Base-by-base conservation (phyloP, 2,329 filamentous ascomycete genomes). In the Alternaria infectoria region DNA sequence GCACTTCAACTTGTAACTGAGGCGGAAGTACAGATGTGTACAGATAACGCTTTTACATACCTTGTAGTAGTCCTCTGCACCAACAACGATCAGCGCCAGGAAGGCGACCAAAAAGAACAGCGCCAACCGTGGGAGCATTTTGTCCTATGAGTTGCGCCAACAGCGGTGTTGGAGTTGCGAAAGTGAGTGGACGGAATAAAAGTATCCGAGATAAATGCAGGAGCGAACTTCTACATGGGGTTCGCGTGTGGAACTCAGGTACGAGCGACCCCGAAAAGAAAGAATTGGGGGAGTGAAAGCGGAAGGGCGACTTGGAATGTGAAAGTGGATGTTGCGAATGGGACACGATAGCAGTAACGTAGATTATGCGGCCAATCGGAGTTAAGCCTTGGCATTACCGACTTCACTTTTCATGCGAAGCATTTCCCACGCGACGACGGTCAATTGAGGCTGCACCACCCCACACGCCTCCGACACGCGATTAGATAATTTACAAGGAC, bases 21-120 rank as follows among this genome's bases (percentile, higher is more conserved):
- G 32, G 69, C 57, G 32, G 47, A 44, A 54, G 43, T 13, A 3
- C 8, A 23, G 11, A 15, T n/a, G 26, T 19, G 21, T 5, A n/a
- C 11, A 49, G 17, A 58, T 10, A 5, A 15, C 43, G 23, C 36
- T 52, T 64, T 46, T 10, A 56, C 77, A 57, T 79, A 91, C 91
- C 81, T 93, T 93, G 81, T 96, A 96, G 77, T 90, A 95, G 79
- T 96, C 92, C 75, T 94, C 83, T 43, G 84, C 84, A 32, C 80
- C 81, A 56, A 83, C 71, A 25, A 79, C 82, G 17, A 85, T 71
- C 19, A 83, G 76, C 36, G 83, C 71, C 54, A 86, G 68, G 64
- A 77, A 80, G 47, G 82, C 74, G 54, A 84, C 70, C 19, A 83
- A 72, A 58, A 84, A 69, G 23, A 83, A 70, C 57, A 84, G 71